Evolutionary conservation across 352 stramenopile genomes (phyloP), one percentile per base, ranked within the genome.

Genomic region (Globisporangium nagaii): DNA sequence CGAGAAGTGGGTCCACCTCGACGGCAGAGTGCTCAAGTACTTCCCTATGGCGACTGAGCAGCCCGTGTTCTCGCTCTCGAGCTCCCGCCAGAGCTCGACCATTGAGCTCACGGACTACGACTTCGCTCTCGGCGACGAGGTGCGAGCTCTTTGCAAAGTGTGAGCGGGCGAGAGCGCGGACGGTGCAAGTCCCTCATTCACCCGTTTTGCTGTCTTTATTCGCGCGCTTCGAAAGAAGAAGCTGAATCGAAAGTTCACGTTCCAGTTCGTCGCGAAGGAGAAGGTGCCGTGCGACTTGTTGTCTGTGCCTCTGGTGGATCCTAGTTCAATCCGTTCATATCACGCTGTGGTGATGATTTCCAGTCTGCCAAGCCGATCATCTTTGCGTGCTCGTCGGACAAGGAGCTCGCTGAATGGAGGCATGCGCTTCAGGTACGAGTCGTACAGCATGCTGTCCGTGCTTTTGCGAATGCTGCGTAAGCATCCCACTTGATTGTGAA

Each of bases 1-100:
- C 27, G 82, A 88, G 53, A 92, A 90, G 46, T 90, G 82, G 82
- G 79, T 86, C 6, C 79, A 89, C 35, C 58, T 89, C 31, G 81
- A 92, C 53, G 75, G 73, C 30, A 66, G 66, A n/a, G 27, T 75
- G 59, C 73, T 92, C 61, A 88, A 84, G 35, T 90, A 79, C 60
- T 88, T 88, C 48, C 71, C 79, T 20, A 88, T 92, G 70, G 70
- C 71, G 39, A 69, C 76, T 13, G 68, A 85, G 56, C 67, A 77
- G 51, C 59, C 66, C 12, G 54, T 77, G 30, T 88, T 90, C 58
- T 77, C 79, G 25, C 68, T 85, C 40, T 63, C 75, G 3, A 82
- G 73, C 30, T 70, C 70, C 0, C 72, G 72, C 4, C 69, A 82
- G 19, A 86, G 60, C 42, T 70, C 59, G 13, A 63, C 66, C 3